Percentiles rank a stretch among this genome's conserved stretches.
These are phyloP conservation scores for Aspergillus latus DNA, from an alignment of 2,329 filamentous ascomycete species.

Conservation along the genomic window DNA sequence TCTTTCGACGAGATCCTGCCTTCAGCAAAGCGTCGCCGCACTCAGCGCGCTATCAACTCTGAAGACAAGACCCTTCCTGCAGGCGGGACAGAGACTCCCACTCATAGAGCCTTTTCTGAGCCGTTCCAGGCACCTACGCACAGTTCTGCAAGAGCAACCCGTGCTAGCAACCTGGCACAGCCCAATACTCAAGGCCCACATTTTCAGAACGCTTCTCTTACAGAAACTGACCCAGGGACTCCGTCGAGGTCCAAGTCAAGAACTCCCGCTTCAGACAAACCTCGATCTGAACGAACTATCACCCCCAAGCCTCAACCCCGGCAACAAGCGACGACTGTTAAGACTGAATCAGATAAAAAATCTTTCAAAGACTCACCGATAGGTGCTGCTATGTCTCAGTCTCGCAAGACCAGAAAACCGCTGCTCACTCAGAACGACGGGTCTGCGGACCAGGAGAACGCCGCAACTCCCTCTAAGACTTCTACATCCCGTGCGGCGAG, in stretches of 20 bases:
- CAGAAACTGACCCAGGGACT: neutral
- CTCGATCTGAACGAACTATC: slow-evolving; percentile 3
- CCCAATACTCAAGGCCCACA: slow-evolving; percentile 11
- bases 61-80: slow-evolving; percentile 16
- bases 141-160: slow-evolving; percentile 10
- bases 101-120: slow-evolving; percentile 5
- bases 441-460: slow-evolving; percentile 7
- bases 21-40: slow-evolving; percentile 25
- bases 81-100: slow-evolving; percentile 13
- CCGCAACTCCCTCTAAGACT: slow-evolving; percentile 1
- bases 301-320: slow-evolving; percentile 12
- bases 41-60: slow-evolving; percentile 16
- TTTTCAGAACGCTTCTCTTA: neutral
- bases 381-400: slow-evolving; percentile 5
- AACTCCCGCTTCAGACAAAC: neutral
- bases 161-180: slow-evolving; percentile 11
- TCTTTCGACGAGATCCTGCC: slow-evolving; percentile 24
- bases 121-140: slow-evolving; percentile 10
- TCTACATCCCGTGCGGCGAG: slow-evolving; percentile 16
- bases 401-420: slow-evolving; percentile 16
- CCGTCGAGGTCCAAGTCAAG: slow-evolving; percentile 13
- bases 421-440: slow-evolving; percentile 19
- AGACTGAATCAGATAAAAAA: slow-evolving; percentile 12
- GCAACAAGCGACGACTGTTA: slow-evolving; percentile 15
- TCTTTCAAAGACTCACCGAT: slow-evolving; percentile 5